These are phyloP conservation scores for Exophiala spinifera DNA, from an alignment of 2,329 filamentous ascomycete species.

Conservation along the genomic window DNA sequence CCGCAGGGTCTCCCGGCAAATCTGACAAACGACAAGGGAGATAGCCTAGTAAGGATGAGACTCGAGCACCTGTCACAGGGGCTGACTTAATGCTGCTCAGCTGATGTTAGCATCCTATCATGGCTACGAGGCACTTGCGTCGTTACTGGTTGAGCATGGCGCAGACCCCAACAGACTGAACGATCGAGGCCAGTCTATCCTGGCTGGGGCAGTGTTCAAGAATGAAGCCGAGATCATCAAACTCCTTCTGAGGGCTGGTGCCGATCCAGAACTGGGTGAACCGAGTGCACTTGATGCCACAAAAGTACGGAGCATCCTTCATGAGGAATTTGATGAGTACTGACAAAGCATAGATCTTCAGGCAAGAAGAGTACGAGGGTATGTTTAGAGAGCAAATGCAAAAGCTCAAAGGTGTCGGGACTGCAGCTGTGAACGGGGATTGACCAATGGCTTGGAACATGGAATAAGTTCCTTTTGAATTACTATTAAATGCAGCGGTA, in stretches of 20 bases:
- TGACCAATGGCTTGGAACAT: neutral
- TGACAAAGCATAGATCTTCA: constrained; percentile 21
- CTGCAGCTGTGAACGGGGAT: constrained; percentile 13
- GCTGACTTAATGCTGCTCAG: constrained; percentile 34
- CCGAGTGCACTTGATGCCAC: constrained; percentile 28
- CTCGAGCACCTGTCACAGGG: neutral
- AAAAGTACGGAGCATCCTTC: constrained; percentile 7
- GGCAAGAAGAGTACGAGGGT: constrained; percentile 25
- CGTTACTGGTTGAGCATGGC: constrained; percentile 58
- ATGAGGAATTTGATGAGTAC: neutral
- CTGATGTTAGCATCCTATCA: constrained; percentile 73
- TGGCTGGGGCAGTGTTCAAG: constrained; percentile 72
- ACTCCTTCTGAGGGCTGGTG: constrained; percentile 42
- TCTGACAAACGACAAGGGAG: constrained; percentile 69
- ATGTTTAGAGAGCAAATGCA: constrained; percentile 26
- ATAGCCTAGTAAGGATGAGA: constrained; percentile 56
- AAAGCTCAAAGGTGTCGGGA: constrained; percentile 16
- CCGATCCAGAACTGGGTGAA: constrained; percentile 27
- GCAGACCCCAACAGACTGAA: constrained; percentile 68
- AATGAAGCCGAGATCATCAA: constrained; percentile 63
- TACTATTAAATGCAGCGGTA: too few species aligned
- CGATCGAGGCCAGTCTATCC: constrained; percentile 64
- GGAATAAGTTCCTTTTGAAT: too few species aligned
- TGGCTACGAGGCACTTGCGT: constrained; percentile 60
- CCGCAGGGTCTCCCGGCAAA: constrained; percentile 65